A percentile compares a stretch with the other conserved stretches of the same genome.
Conservation (phyloP, 2,329 filamentous ascomycete species). For the Plectosphaerella plurivora region DNA sequence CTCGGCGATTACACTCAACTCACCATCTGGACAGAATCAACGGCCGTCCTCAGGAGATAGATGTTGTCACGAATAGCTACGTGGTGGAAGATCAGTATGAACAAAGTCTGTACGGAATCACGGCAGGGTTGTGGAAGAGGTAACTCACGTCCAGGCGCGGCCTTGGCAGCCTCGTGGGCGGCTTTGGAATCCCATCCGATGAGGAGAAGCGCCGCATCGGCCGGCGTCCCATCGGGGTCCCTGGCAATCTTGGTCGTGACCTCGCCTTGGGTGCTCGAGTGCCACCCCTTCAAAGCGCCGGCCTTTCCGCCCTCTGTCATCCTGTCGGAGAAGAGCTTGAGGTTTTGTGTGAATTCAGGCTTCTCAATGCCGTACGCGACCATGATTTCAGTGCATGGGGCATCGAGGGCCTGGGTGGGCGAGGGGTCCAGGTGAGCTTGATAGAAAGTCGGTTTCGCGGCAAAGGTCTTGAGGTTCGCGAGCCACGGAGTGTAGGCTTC, state of each 20-base stretch:
- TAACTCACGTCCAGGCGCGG: conserved; percentile 15
- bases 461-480: conserved; percentile 26
- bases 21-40: conserved; percentile 27
- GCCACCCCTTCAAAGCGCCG: conserved; percentile 20
- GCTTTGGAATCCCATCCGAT: conserved; percentile 35
- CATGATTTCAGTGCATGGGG: conserved; percentile 33
- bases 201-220: conserved; percentile 24
- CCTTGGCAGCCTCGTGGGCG: conserved; percentile 24
- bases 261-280: conserved; percentile 26
- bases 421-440: conserved; percentile 6
- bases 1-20: conserved; percentile 3
- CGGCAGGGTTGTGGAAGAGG: not conserved
- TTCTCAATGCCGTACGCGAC: conserved; percentile 24
- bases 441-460: conserved; percentile 18
- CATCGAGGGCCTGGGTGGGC: conserved; percentile 18
- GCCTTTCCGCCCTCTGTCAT: conserved; percentile 18
- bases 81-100: not conserved
- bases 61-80: conserved; percentile 30
- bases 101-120: too few relatives aligned
- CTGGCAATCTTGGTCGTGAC: conserved; percentile 22
- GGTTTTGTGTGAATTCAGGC: conserved; percentile 11
- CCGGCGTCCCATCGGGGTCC: conserved; percentile 18
- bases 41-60: conserved; percentile 21
- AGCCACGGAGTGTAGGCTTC: conserved; percentile 35
- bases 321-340: conserved; percentile 20